Percentiles rank a stretch among this genome's conserved stretches.
phyloP scores from a whole-genome alignment of 768 basidiomycete species.

The Hygrocybe coccinea region DNA sequence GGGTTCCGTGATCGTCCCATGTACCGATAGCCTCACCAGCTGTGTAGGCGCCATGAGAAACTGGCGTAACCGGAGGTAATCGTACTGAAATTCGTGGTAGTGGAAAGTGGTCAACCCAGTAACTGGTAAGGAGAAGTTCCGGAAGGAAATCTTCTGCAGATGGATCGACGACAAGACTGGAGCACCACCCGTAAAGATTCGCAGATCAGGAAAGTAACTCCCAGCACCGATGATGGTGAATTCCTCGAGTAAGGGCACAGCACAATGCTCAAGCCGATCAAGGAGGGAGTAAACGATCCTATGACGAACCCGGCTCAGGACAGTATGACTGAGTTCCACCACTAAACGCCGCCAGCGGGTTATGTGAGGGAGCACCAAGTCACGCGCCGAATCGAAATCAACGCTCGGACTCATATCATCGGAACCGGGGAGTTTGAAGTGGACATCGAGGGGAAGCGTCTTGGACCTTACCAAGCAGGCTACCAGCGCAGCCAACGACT shows the following conservation, averaged over 20 bases:
- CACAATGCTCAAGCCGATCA: neutral
- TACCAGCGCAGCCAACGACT: neutral
- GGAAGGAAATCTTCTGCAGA: neutral
- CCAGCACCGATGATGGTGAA: neutral
- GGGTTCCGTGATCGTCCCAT: neutral
- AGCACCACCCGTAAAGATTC: neutral
- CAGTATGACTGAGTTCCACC: neutral
- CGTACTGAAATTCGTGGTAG: neutral
- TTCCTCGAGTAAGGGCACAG: neutral
- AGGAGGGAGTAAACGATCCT: neutral
- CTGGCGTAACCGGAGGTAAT: neutral
- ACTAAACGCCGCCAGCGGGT: neutral
- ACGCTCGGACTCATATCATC: neutral
- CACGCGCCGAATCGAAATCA: neutral
- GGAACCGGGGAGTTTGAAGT: neutral
- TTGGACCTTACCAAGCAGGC: neutral
- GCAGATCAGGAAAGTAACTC: neutral
- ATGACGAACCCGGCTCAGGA: neutral
- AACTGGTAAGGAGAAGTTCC: neutral
- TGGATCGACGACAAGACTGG: neutral
- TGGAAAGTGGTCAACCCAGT: neutral
- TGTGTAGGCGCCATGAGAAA: neutral
- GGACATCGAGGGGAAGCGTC: neutral
- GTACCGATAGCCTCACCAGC: neutral
- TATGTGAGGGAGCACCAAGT: neutral